These are phyloP conservation scores for Bremia lactucae DNA, from an alignment of 352 stramenopile species.

Conservation along the genomic window DNA sequence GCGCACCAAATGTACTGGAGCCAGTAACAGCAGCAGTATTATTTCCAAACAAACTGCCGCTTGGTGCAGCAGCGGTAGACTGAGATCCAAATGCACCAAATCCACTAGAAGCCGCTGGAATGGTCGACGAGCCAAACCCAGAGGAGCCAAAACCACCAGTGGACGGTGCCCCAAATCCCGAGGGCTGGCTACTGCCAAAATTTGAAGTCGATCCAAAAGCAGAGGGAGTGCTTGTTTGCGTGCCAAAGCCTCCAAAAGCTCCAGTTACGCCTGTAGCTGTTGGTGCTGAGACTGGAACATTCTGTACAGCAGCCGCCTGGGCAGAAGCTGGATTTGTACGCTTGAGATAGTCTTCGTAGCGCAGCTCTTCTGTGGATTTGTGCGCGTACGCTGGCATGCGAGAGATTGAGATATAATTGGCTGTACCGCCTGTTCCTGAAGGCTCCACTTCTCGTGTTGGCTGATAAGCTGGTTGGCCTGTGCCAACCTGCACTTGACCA, in stretches of 20 bases:
- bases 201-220: slow-evolving; percentile 31
- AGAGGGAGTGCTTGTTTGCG: slow-evolving; percentile 20
- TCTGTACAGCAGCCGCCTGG: slow-evolving; percentile 31
- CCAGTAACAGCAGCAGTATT: slow-evolving; percentile 10
- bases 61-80: slow-evolving; percentile 20
- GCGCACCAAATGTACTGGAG: slow-evolving; percentile 27
- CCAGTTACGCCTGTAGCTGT: slow-evolving; percentile 25
- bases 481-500: slow-evolving; percentile 48
- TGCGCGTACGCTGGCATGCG: slow-evolving; percentile 59
- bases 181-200: slow-evolving; percentile 23
- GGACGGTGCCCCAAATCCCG: slow-evolving; percentile 28
- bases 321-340: slow-evolving; percentile 46
- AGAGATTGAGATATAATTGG: slow-evolving; percentile 58
- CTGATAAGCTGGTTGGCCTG: slow-evolving; percentile 60
- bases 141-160: slow-evolving; percentile 29
- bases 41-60: slow-evolving; percentile 28
- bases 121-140: slow-evolving; percentile 23
- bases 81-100: slow-evolving; percentile 50
- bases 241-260: slow-evolving; percentile 35
- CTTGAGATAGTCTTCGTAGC: slow-evolving; percentile 75
- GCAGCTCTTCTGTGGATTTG: slow-evolving; percentile 67
- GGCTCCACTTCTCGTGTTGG: slow-evolving; percentile 50
- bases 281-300: slow-evolving; percentile 25
- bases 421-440: slow-evolving; percentile 40
- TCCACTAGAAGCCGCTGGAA: slow-evolving; percentile 12